Evolutionary conservation across 805 yeast genomes (phyloP), one percentile per base, ranked within the genome.

Genomic region (Lachancea nothofagi): DNA sequence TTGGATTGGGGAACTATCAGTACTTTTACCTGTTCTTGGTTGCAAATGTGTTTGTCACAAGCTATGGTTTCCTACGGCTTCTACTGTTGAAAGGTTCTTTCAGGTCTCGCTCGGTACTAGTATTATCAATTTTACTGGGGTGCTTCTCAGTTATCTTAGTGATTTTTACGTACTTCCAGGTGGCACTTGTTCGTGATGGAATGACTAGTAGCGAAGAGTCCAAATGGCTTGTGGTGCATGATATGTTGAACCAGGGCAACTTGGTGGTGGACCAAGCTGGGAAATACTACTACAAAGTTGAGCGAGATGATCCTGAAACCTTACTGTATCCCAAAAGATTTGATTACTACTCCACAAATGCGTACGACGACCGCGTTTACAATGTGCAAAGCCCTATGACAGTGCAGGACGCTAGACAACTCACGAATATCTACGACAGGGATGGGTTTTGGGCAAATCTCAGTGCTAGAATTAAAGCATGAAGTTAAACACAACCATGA

Each of bases 201-300:
- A 78, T 78, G 56, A 83, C 93, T 9, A 80, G 89, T 3, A 82
- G 80, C 51, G 95, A 84, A 58, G 64, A 74, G 13, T 77, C 69
- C 36, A 84, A 84, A 53, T 84, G 94, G 94, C 73, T 65, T 14
- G 76, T 70, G 3, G 67, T 84, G 10, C 78, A 78, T 40, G 71
- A 73, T 35, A 64, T 77, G 42, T 58, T 75, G 36, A 50, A 65
- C 7, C 65, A 67, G 9, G 70, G 70, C 1, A 54, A 49, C 21
- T 54, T 78, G 2, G 59, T 53, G 3, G 42, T 40, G 27, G 46
- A 49, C 14, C 12, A 15, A 1, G 20, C 40, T 20, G 49, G 48
- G 14, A 25, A 29, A 35, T 24, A 45, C 41, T 18, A 19, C 22
- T 35, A 28, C 29, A 29, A 40, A 14, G n/a, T 42, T 15, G 26